Percentiles rank a stretch among this genome's conserved stretches.
phyloP scores from a whole-genome alignment of 768 basidiomycete species.

The Pleurotus cornucopiae region DNA sequence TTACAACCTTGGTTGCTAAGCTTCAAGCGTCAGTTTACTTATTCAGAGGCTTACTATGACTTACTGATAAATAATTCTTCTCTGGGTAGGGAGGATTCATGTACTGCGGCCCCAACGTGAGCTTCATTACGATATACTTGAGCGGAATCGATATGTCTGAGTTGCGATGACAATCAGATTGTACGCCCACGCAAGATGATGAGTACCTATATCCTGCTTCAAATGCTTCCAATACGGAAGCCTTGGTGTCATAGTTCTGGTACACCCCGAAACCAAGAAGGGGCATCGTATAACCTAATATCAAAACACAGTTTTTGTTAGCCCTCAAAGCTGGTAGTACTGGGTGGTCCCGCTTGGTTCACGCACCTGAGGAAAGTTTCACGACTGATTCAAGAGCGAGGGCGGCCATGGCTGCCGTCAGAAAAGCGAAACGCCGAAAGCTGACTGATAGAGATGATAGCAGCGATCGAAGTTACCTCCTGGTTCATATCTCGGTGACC shows the following conservation, averaged over 20 bases:
- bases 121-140: conserved; percentile 66
- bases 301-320: conserved; percentile 6
- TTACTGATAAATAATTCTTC: conserved; percentile 70
- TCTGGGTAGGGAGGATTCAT: conserved; percentile 50
- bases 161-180: not conserved
- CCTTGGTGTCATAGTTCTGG: conserved; percentile 52
- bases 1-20: conserved; percentile 63
- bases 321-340: not conserved
- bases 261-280: conserved; percentile 70
- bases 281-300: conserved; percentile 53
- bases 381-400: conserved; percentile 18
- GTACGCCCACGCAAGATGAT: not conserved
- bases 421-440: too few species aligned
- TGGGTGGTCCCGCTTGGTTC: not conserved
- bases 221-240: conserved; percentile 59
- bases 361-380: conserved; percentile 21
- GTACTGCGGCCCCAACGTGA: conserved; percentile 54
- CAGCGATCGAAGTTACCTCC: too few species aligned
- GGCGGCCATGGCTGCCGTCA: not conserved
- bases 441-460: too few species aligned
- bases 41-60: conserved; percentile 15
- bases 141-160: conserved; percentile 72
- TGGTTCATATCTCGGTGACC: too few species aligned
- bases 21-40: not conserved
- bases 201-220: conserved; percentile 58